Base-by-base conservation (phyloP, 2,329 filamentous ascomycete genomes). In the Pyricularia pennisetigena region DNA sequence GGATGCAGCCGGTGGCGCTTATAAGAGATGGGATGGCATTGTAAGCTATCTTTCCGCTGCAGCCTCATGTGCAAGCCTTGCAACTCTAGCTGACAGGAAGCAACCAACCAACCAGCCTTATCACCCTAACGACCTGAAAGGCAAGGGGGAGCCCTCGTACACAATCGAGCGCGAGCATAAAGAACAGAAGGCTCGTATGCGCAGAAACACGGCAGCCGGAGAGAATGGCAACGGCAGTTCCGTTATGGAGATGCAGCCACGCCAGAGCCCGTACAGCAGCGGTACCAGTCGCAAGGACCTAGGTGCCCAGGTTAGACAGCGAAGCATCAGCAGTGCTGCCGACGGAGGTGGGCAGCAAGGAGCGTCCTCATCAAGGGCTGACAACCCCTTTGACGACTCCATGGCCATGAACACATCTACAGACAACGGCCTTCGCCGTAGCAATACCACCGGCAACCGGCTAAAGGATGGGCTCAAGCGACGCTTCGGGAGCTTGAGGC, bases 141-240 rank as follows among this genome's bases (percentile, higher is more conserved):
- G 92, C 74, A 93, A 95, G 78, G 90, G 90, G 63, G 91, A 94
- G 75, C 90, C 91, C 2, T 87, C 86, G 2, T 95, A 86, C 78
- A 86, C 87, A 8, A 83, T 90, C 41, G 92, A 94, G 73, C 86
- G 86, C 70, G 85, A 86, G 0, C 78, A 88, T 26, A 91, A 90
- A 76, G 83, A 85, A 29, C 83, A 86, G 74, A 86, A 85, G 74
- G 72, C 72, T 28, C 67, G 72, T 66, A 73, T 73, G 24, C 75
- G 74, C 68, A 73, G 73, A 57, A 75, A 76, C 68, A 72, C 70
- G 64, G 41, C 59, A 69, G 67, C 63, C 66, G 71, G 63, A 71
- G 35, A 72, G 14, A 74, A 78, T 23, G 74, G 77, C 24, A 70
- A 74, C 20, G 74, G 75, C 54, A 32, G 61, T 14, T 66, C 64